Conservation (phyloP, 2,329 filamentous ascomycete species). For the Fusarium tuaranense region DNA sequence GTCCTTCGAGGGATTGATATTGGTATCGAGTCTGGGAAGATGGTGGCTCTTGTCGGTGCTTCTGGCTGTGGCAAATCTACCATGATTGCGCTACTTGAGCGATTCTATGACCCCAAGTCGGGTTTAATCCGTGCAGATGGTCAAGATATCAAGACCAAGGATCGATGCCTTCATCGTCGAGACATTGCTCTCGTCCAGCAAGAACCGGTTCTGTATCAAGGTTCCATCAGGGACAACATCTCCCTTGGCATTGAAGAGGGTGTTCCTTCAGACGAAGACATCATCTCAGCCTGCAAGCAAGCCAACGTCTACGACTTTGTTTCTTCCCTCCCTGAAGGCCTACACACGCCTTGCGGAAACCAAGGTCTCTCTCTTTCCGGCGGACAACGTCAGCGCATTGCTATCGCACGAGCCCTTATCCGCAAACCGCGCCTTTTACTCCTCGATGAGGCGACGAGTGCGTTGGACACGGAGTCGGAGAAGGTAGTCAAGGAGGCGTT, state of each 20-base stretch:
- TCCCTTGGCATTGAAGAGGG: constrained; percentile 56
- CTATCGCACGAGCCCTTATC: constrained; percentile 78
- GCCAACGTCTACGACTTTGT: constrained; percentile 70
- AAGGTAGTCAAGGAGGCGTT: constrained; percentile 73
- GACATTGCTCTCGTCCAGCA: constrained; percentile 56
- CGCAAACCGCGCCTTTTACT: constrained; percentile 75
- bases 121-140: constrained; percentile 47
- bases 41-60: constrained; percentile 67
- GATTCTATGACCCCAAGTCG: constrained; percentile 55
- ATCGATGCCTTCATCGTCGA: constrained; percentile 48
- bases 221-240: constrained; percentile 68
- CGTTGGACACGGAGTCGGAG: constrained; percentile 74
- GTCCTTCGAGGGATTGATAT: constrained; percentile 56
- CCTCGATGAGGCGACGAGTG: constrained; percentile 77
- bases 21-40: constrained; percentile 58
- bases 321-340: constrained; percentile 67
- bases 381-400: constrained; percentile 78
- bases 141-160: constrained; percentile 45
- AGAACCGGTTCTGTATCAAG: constrained; percentile 57
- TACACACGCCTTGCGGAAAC: constrained; percentile 73
- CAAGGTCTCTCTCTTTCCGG: constrained; percentile 77
- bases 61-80: constrained; percentile 72
- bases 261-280: constrained; percentile 50
- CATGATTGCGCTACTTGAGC: constrained; percentile 63
- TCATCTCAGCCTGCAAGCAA: constrained; percentile 63